Conservation (phyloP, 208 protist genomes). For the Leishmania aethiopica region DNA sequence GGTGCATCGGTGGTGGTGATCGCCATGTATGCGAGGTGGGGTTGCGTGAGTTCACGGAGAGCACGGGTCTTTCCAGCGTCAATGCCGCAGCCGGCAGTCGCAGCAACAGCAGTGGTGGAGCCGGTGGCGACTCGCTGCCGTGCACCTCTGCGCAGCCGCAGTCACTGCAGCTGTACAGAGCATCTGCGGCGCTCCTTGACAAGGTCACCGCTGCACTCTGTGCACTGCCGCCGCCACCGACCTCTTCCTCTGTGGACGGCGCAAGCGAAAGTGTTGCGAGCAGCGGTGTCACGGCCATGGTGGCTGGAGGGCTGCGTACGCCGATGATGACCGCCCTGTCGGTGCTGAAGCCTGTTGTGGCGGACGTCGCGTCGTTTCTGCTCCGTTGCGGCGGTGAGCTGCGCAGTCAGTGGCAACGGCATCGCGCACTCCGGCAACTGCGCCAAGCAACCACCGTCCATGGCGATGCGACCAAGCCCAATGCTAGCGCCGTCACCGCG, state of each 20-base stretch:
- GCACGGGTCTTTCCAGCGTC: background rate
- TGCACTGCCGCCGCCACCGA: background rate
- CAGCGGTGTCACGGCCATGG: background rate
- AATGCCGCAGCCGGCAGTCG: background rate
- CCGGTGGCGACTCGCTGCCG: background rate
- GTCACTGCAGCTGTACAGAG: slow-evolving; percentile 21
- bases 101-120: background rate
- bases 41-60: slow-evolving; percentile 24
- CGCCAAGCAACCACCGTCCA: background rate
- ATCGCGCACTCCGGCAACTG: slow-evolving; percentile 15
- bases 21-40: background rate
- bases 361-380: slow-evolving; percentile 21
- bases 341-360: slow-evolving; percentile 22
- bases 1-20: background rate
- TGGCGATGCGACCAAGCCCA: background rate
- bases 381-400: slow-evolving; percentile 26
- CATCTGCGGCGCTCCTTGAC: slow-evolving; percentile 19
- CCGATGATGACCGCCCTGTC: background rate
- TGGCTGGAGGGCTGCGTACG: slow-evolving; percentile 5
- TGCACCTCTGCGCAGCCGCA: background rate
- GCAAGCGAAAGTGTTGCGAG: background rate
- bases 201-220: slow-evolving; percentile 19
- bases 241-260: background rate
- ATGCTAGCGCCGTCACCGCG: background rate
- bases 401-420: slow-evolving; percentile 25